These are phyloP conservation scores for Neofusicoccum sp. DNA, from an alignment of 2,329 filamentous ascomycete species.

Conservation along the genomic window DNA sequence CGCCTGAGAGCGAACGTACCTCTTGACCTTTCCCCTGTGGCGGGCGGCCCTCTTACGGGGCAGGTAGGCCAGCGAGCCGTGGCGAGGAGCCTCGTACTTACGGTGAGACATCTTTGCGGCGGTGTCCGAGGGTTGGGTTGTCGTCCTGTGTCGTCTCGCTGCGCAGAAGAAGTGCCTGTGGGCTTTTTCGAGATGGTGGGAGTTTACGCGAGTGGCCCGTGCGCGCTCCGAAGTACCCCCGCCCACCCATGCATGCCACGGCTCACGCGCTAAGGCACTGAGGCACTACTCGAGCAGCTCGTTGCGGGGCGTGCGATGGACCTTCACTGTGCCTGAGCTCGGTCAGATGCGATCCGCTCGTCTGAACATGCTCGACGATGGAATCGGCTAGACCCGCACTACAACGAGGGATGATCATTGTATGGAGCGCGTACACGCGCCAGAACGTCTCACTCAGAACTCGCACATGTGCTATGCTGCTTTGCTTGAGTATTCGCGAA, in stretches of 20 bases:
- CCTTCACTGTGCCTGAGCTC: no score
- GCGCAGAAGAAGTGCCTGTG: constrained; percentile 4
- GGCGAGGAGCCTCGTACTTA: constrained; percentile 86
- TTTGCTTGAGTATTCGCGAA: no score
- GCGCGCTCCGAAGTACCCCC: background rate
- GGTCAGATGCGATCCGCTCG: no score
- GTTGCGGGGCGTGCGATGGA: no score
- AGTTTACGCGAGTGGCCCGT: constrained; percentile 13
- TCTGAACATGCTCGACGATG: no score
- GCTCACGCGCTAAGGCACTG: background rate
- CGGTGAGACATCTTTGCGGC: constrained; percentile 56
- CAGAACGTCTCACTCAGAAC: no score
- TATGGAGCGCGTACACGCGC: no score
- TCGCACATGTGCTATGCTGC: no score
- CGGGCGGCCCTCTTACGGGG: constrained; percentile 83
- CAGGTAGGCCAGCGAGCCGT: constrained; percentile 70
- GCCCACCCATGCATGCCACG: background rate
- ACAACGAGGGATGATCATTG: no score
- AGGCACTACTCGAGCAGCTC: background rate
- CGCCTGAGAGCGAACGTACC: constrained; percentile 63
- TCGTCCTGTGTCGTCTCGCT: constrained; percentile 20
- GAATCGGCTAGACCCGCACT: no score
- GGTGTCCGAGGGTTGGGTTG: constrained; percentile 8
- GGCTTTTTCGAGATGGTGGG: constrained; percentile 18
- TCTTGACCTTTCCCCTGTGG: constrained; percentile 98